These are phyloP conservation scores for Neurospora cerealis DNA, from an alignment of 495 filamentous ascomycete genomes.

Conservation along the genomic window DNA sequence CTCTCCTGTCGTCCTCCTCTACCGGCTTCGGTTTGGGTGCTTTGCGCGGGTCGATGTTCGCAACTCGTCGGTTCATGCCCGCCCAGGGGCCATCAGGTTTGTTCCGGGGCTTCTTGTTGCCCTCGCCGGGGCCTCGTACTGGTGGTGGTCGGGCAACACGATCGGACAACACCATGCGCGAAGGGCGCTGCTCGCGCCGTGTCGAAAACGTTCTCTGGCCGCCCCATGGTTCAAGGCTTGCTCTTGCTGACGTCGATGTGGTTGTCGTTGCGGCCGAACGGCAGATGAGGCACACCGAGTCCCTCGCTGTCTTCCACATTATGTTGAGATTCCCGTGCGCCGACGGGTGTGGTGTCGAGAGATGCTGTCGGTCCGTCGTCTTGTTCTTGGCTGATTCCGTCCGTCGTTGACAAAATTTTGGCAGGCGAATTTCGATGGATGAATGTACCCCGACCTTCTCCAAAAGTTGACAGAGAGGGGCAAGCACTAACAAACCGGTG, in stretches of 20 bases:
- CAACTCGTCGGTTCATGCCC: constrained; percentile 67
- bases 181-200: constrained; percentile 37
- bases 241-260: not conserved
- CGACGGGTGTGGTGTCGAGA: not conserved
- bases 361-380: not conserved
- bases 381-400: not conserved
- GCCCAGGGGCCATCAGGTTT: constrained; percentile 55
- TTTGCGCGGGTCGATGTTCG: constrained; percentile 36
- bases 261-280: constrained; percentile 10
- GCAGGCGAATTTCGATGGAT: not conserved
- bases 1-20: constrained; percentile 14
- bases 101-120: constrained; percentile 24
- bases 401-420: not conserved
- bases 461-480: not conserved
- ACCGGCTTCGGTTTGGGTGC: constrained; percentile 26
- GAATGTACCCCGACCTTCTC: not conserved
- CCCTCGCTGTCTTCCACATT: constrained; percentile 24
- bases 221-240: constrained; percentile 21
- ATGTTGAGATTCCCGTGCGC: constrained; percentile 1
- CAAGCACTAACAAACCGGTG: not conserved
- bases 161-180: constrained; percentile 74
- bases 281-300: constrained; percentile 26
- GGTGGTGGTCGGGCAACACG: constrained; percentile 45
- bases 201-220: constrained; percentile 24
- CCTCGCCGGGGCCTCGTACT: constrained; percentile 24